Base-by-base conservation (phyloP, 768 basidiomycete genomes). In the Hydnomerulius pinastri region DNA sequence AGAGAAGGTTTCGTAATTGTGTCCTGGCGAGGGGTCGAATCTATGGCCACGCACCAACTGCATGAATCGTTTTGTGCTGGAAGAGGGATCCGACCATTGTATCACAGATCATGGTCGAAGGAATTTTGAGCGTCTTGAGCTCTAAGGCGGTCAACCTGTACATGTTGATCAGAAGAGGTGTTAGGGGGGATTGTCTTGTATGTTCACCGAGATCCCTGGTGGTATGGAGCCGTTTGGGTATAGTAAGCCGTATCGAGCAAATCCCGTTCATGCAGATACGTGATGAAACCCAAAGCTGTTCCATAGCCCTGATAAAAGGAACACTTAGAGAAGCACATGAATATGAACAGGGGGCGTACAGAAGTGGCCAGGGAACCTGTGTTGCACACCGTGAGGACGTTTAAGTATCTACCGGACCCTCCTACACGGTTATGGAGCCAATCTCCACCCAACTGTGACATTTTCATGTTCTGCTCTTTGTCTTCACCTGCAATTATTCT, bases 51-150 rank as follows among this genome's bases (percentile, higher is more conserved):
- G 57, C 54, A 90, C 88, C 83, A 47, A 94, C 83, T 23, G 85
- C 90, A 60, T 93, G 88, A 45, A 95, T 90, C 18, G 77, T 69
- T 63, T 90, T 78, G 64, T 93, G 83, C 63, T 95, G 92, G 74
- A 98, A 91, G 44, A 98, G 72, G 1, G 92, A 95, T 8, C 96
- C 96, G 15, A 98, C 91, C 90, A 97, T 97, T 29, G 92, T 96
- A 64, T 98, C 96, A 63, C 94, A 96, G 41, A 98, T 86, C 92
- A 98, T 96, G 4, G 87, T 84, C 4, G 90, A 88, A 0, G 92
- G 89, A 12, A 95, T 87, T 29, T 82, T 73, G 38, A 98, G 80
- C 4, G 86, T 87, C 57, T 90, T 83, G 21, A 98, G 80, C 62
- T 98, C 96, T 46, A 95, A 71, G 2, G 93, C 87, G 4, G 96